Base-by-base conservation (phyloP, 2,329 filamentous ascomycete genomes). In the Pseudogymnoascus pannorum region DNA sequence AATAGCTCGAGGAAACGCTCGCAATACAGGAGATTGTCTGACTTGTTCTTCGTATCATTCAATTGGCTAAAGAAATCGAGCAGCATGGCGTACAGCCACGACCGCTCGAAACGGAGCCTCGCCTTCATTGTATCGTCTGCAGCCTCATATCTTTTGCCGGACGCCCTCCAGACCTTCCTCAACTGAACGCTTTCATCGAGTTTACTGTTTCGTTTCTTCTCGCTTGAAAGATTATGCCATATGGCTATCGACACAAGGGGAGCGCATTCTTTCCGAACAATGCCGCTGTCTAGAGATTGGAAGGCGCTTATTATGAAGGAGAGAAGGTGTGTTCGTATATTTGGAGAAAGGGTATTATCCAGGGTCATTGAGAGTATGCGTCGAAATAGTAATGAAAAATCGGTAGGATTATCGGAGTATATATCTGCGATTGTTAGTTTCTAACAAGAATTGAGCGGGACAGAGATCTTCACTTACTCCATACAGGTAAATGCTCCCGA, bases 221-320 rank as follows among this genome's bases (percentile, higher is more conserved):
- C 91, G 61, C 83, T 89, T 29, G 90, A 89, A 36, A 99, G 77
- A 71, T 96, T 95, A 70, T 97, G 91, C 94, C 94, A 99, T 68
- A 94, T 91, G 1, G 90, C 88, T 68, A 99, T 96, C 11, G 92
- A 94, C 18, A 99, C 93, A 59, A 99, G 78, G 1, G 95, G 91
- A 5, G 93, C 94, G 74, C 94, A 97, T 78, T 99, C 94, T 74
- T 97, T 97, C 65, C 94, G 87, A 58, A 99, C 89, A 61, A 96
- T 83, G 36, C 84, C 83, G 71, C 87, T 92, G 73, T 99, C 95
- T 31, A 99, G 80, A 54, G 92, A 97, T 74, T 97, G 92, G 72
- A 97, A 99, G 35, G 93, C 90, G 66, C 87, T 85, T 58, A 96
- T 95, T 64, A 97, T 81, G 74, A 97, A 97, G 22, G 85, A 88